These are phyloP conservation scores for Lichtheimia corymbifera DNA, from an alignment of 371 early-diverging fungal genomes.

Conservation along the genomic window DNA sequence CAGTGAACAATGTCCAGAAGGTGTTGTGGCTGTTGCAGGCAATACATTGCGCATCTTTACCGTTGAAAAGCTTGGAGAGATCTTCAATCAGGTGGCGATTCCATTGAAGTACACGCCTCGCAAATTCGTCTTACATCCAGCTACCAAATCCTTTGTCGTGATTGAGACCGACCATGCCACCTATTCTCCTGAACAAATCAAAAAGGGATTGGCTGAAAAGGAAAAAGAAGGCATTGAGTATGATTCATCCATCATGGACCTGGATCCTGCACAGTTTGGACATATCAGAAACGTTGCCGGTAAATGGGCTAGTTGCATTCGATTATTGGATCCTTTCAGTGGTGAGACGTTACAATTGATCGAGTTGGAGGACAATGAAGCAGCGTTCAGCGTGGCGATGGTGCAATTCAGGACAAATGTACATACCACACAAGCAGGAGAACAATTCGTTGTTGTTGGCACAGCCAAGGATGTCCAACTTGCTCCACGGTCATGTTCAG, in stretches of 20 bases:
- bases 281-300: constrained; percentile 69
- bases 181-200: constrained; percentile 66
- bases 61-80: constrained; percentile 81
- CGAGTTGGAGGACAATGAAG: constrained; percentile 87
- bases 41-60: constrained; percentile 86
- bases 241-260: constrained; percentile 47
- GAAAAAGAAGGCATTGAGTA: constrained; percentile 57
- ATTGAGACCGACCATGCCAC: constrained; percentile 88
- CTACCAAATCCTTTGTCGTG: constrained; percentile 81
- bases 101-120: constrained; percentile 92
- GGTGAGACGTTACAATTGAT: constrained; percentile 70
- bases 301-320: constrained; percentile 89
- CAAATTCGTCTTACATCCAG: constrained; percentile 72
- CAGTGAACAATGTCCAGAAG: constrained; percentile 90
- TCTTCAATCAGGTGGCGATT: constrained; percentile 83
- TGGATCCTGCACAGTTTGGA: constrained; percentile 68
- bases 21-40: constrained; percentile 87
- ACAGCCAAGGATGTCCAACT: constrained; percentile 76
- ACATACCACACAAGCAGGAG: constrained; percentile 35
- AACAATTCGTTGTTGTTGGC: constrained; percentile 81
- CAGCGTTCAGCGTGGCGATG: constrained; percentile 81
- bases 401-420: constrained; percentile 72
- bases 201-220: constrained; percentile 54
- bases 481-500: constrained; percentile 68
- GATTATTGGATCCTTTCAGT: constrained; percentile 82